Evolutionary conservation across 345 rosid species (phyloP).

Genomic region (Eucalyptus pauciflora): DNA sequence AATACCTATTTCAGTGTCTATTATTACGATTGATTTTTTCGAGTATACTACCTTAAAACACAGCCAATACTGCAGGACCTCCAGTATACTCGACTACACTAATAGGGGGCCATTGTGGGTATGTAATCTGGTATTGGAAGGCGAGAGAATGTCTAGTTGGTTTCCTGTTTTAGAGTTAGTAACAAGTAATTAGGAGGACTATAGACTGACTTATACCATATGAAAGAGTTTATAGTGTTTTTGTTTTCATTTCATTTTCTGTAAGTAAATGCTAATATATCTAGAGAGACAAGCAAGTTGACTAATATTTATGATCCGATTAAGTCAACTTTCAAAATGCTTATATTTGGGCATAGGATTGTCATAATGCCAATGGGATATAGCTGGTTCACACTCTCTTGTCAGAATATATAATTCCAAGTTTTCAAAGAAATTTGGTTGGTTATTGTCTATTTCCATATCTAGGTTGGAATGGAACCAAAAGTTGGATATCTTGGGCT

Average conservation of each 20-base stretch:
- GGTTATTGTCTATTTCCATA: not conserved
- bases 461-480: not conserved
- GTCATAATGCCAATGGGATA: not conserved
- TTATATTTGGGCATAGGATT: not conserved
- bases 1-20: not conserved
- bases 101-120: not conserved
- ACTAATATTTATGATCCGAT: not conserved
- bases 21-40: not conserved
- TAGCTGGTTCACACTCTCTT: not conserved
- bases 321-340: not conserved
- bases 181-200: not conserved
- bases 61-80: not conserved
- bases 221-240: not conserved
- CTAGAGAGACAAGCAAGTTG: not conserved
- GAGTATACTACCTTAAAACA: not conserved
- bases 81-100: not conserved
- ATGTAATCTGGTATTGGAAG: not conserved
- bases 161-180: not conserved
- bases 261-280: not conserved
- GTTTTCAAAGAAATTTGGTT: not conserved
- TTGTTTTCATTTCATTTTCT: not conserved
- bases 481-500: not conserved
- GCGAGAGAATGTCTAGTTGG: not conserved
- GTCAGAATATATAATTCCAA: not conserved
- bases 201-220: not conserved